These are phyloP conservation scores for Echinosophora koreensis DNA, from an alignment of 306 rosid species.

Conservation along the genomic window DNA sequence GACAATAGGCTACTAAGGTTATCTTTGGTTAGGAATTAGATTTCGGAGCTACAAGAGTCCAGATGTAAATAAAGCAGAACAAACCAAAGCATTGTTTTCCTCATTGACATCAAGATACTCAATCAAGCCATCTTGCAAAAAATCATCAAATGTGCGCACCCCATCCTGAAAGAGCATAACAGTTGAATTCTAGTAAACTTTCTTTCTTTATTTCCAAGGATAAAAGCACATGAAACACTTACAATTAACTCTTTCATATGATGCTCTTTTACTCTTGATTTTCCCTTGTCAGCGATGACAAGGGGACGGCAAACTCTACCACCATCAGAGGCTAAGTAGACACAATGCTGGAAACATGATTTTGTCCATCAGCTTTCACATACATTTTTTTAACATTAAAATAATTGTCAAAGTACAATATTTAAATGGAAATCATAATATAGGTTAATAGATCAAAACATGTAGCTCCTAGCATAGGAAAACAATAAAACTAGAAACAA, in stretches of 20 bases:
- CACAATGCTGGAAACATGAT: slow-evolving; percentile 67
- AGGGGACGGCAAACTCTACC: slow-evolving; percentile 99
- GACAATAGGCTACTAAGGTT: slow-evolving; percentile 29
- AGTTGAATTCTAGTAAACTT: slow-evolving; percentile 32
- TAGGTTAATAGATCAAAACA: not conserved
- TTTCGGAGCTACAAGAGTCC: slow-evolving; percentile 24
- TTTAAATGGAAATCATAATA: slow-evolving; percentile 20
- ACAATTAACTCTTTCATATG: slow-evolving; percentile 95
- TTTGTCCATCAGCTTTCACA: slow-evolving; percentile 23
- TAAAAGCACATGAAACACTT: slow-evolving; percentile 39
- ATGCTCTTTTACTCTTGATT: slow-evolving; percentile 81
- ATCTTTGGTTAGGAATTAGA: slow-evolving; percentile 27
- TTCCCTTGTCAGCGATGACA: slow-evolving; percentile 91
- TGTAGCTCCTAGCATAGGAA: not conserved
- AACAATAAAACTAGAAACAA: slow-evolving; percentile 26
- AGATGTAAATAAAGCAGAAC: slow-evolving; percentile 44
- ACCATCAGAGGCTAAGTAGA: slow-evolving; percentile 95
- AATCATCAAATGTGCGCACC: slow-evolving; percentile 80
- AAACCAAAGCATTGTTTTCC: slow-evolving; percentile 94
- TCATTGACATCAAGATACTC: slow-evolving; percentile 98
- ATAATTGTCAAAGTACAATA: slow-evolving; percentile 1
- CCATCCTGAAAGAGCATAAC: slow-evolving; percentile 73
- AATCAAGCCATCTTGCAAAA: slow-evolving; percentile 84
- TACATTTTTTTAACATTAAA: slow-evolving; percentile 19
- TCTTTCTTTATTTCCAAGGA: slow-evolving; percentile 27